Conservation (phyloP, 495 filamentous ascomycete genomes). For the Astrothelium macrocarpum region DNA sequence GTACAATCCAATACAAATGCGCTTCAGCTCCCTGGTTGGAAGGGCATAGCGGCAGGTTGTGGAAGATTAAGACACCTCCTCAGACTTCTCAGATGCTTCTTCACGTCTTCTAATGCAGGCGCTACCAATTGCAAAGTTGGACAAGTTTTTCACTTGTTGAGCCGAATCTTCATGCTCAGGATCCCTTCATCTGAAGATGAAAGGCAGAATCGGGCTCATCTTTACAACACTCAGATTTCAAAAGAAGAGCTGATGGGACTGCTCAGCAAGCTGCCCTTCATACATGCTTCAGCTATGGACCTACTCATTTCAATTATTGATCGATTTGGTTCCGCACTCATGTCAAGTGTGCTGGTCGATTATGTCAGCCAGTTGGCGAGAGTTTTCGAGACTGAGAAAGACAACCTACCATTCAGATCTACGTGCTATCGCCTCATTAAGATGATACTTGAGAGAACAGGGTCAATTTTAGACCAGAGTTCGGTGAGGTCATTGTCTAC, state of each 20-base stretch:
- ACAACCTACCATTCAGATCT: conserved; percentile 40
- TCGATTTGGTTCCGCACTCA: conserved; percentile 43
- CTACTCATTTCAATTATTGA: conserved; percentile 45
- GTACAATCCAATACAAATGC: conserved; percentile 34
- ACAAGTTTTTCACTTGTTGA: conserved; percentile 52
- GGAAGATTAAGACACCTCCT: conserved; percentile 58
- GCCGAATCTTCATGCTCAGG: conserved; percentile 57
- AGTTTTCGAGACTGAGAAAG: conserved; percentile 53
- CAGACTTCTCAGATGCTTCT: conserved; percentile 42
- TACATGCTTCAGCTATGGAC: conserved; percentile 58
- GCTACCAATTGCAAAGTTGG: conserved; percentile 55
- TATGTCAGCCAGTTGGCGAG: conserved; percentile 59
- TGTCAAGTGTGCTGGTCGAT: conserved; percentile 43
- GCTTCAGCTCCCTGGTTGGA: conserved; percentile 56
- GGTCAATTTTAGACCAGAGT: conserved; percentile 52
- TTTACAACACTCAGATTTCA: conserved; percentile 55
- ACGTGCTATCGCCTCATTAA: conserved; percentile 49
- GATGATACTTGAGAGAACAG: conserved; percentile 49
- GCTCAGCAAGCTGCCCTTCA: conserved; percentile 57
- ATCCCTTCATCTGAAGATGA: conserved; percentile 37
- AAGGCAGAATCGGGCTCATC: conserved; percentile 22
- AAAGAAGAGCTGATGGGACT: conserved; percentile 70
- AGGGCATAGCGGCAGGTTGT: conserved; percentile 58
- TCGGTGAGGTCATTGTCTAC: conserved; percentile 53
- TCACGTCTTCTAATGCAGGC: conserved; percentile 49